Conservation (phyloP, 768 basidiomycete genomes). For the Pleurotus cornucopiae region DNA sequence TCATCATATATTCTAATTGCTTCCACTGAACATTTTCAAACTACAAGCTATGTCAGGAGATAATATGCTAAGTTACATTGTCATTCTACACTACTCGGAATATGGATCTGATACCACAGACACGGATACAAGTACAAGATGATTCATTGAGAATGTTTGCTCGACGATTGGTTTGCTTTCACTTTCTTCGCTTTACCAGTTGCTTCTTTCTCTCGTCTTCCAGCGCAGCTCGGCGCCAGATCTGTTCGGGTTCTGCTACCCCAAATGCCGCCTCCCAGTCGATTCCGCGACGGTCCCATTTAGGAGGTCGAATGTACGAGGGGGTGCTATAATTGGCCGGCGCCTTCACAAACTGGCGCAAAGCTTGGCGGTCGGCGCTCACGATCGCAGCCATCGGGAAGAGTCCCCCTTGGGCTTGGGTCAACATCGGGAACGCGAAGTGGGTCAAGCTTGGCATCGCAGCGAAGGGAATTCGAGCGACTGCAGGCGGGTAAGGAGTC, state of each 20-base stretch:
- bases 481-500: constrained; percentile 11
- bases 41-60: too few relatives aligned
- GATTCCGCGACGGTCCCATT: neutral
- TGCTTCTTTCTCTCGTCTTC: neutral
- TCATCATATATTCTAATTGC: neutral
- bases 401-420: neutral
- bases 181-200: neutral
- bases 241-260: neutral
- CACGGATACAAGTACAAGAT: too few relatives aligned
- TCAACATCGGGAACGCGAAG: constrained; percentile 26
- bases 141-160: too few relatives aligned
- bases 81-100: too few relatives aligned
- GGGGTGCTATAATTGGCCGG: neutral
- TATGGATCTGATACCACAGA: too few relatives aligned
- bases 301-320: too few relatives aligned
- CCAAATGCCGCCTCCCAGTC: neutral
- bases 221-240: neutral
- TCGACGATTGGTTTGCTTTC: neutral
- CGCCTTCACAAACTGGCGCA: neutral
- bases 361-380: neutral
- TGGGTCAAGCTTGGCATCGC: constrained; percentile 27
- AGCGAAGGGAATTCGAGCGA: constrained; percentile 27
- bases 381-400: constrained; percentile 2
- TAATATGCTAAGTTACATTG: too few relatives aligned
- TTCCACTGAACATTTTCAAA: too few relatives aligned